These are phyloP conservation scores for Thelephora ganbajun DNA, from an alignment of 768 basidiomycete genomes.

Conservation along the genomic window DNA sequence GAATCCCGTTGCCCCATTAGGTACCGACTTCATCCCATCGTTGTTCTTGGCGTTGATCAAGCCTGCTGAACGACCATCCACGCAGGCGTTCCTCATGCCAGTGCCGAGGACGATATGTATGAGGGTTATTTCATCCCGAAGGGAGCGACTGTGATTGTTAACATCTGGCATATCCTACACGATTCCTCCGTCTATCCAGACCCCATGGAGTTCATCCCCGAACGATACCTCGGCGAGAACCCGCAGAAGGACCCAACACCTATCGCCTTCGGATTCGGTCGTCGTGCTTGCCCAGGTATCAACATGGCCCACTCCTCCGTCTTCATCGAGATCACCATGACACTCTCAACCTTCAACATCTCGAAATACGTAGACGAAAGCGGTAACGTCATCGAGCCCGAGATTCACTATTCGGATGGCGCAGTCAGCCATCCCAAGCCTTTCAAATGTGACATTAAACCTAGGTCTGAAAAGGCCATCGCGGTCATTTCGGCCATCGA, in stretches of 20 bases:
- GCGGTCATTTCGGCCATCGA: constrained; percentile 7
- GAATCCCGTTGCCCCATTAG: constrained; percentile 2
- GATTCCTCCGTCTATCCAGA: constrained; percentile 24
- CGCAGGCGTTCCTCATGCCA: not conserved
- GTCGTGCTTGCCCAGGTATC: constrained; percentile 10
- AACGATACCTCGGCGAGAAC: constrained; percentile 19
- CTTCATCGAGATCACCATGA: constrained; percentile 1
- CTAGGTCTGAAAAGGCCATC: constrained; percentile 10
- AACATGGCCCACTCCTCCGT: constrained; percentile 8
- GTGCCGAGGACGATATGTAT: not conserved
- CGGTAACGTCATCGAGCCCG: constrained; percentile 10
- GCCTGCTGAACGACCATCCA: not conserved
- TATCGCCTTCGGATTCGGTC: not conserved
- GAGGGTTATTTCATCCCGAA: not conserved
- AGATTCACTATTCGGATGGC: constrained; percentile 6
- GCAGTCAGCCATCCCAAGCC: constrained; percentile 17
- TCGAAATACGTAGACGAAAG: constrained; percentile 9
- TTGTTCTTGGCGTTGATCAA: not conserved
- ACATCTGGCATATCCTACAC: constrained; percentile 12
- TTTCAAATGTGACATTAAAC: constrained; percentile 16
- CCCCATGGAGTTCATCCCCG: constrained; percentile 27
- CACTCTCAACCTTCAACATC: constrained; percentile 10
- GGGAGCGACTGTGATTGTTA: constrained; percentile 4
- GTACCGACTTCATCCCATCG: not conserved
- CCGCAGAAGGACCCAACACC: not conserved